Base-by-base conservation (phyloP, 768 basidiomycete genomes). In the Russula sp. region DNA sequence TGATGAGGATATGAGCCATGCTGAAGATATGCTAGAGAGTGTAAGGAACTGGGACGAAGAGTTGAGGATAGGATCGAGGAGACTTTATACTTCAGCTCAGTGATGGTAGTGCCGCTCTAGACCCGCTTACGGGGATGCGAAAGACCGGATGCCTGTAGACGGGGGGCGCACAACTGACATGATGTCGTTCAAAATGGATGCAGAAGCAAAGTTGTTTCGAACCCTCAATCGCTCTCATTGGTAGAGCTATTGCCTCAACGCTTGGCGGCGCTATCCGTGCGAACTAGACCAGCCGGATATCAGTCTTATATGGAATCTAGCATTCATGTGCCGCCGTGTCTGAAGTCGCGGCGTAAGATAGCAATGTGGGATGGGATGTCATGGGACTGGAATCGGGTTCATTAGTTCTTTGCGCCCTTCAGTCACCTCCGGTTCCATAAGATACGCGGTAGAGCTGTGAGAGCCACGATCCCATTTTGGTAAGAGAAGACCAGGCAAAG, bases 1-100 rank as follows among this genome's bases (percentile, higher is more conserved):
- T 22, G 51, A 54, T 63, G 50, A 63, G 1, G 43, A 25, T 8
- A 46, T 38, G 61, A 35, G 61, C 25, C 58, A 55, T 64, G 46
- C 10, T 55, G n/a, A 2, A 13, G 4, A 22, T 42, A 20, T 45
- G 20, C 13, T 32, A 22, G 36, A 39, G 18, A 13, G 42, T 53
- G 51, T 13, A 36, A 35, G 13, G 34, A 20, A 16, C 36, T 50
- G 48, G 58, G 49, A 25, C 38, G 58, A 11, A 9, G 41, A 43
- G n/a, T 35, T 51, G n/a, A 1, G 11, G 18, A 3, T 25, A 29
- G 32, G 32, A 51, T 18, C 18, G 48, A 51, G 41, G 20, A 0
- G 39, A 1, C 10, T 43, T 51, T 57, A 57, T 57, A 57, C n/a
- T n/a, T n/a, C n/a, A n/a, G n/a, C n/a, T n/a, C n/a, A n/a, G n/a